Percentiles rank a stretch among this genome's conserved stretches.
phyloP scores from a whole-genome alignment of 805 yeast genomes.

The Candida parachauliodes region DNA sequence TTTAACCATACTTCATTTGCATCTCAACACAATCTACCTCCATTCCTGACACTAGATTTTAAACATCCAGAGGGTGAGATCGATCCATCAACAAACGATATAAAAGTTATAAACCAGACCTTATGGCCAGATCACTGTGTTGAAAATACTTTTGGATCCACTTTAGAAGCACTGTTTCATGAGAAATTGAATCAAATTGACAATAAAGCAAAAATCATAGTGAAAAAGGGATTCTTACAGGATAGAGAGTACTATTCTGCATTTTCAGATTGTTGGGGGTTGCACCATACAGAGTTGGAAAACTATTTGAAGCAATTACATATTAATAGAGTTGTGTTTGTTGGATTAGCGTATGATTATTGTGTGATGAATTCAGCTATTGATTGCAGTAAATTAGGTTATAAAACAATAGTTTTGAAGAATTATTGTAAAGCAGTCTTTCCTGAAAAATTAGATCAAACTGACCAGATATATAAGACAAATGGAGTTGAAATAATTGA shows the following conservation, averaged over 20 bases:
- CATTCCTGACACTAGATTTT: constrained; percentile 50
- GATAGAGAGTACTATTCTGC: constrained; percentile 88
- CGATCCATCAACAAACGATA: constrained; percentile 21
- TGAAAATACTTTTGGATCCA: constrained; percentile 65
- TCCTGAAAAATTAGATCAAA: constrained; percentile 34
- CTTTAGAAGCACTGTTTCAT: constrained; percentile 50
- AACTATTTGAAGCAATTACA: constrained; percentile 40
- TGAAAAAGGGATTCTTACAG: constrained; percentile 66
- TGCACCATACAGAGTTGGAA: constrained; percentile 65
- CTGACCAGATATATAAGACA: constrained; percentile 28
- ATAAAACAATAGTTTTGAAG: constrained; percentile 55
- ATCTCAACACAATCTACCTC: constrained; percentile 48
- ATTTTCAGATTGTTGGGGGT: constrained; percentile 74
- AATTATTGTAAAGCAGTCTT: constrained; percentile 56
- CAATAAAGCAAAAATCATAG: constrained; percentile 36
- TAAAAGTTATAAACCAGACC: constrained; percentile 34
- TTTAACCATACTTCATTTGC: constrained; percentile 78
- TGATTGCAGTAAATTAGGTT: constrained; percentile 63
- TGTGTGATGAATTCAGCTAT: constrained; percentile 79
- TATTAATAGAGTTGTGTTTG: constrained; percentile 63
- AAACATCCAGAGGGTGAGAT: constrained; percentile 43
- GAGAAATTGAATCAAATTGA: constrained; percentile 30
- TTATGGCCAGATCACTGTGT: constrained; percentile 95
- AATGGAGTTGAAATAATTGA: constrained; percentile 31
- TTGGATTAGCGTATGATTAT: constrained; percentile 83